Conservation (phyloP, 108 stramenopile genomes). For the Bacterosira constricta region DNA sequence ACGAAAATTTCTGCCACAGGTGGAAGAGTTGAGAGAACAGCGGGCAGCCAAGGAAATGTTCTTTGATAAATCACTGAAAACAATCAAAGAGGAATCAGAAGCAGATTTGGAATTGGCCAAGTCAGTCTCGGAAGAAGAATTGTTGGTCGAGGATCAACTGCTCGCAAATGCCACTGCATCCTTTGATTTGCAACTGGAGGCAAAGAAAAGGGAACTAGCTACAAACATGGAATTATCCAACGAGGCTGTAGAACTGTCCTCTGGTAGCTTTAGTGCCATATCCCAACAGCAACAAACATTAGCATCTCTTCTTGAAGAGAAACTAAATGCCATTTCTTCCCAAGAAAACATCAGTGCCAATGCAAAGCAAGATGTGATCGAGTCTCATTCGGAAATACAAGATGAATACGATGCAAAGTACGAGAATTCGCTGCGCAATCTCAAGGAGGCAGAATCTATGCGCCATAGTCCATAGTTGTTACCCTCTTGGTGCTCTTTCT, state of each 20-base stretch:
- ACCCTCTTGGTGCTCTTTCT: too few relatives aligned
- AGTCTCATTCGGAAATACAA: constrained; percentile 12
- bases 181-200: constrained; percentile 15
- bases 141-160: not conserved
- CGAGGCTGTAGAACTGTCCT: constrained; percentile 19
- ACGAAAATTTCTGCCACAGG: not conserved
- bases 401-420: constrained; percentile 37
- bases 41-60: constrained; percentile 34
- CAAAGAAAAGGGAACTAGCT: constrained; percentile 18
- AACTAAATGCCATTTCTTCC: constrained; percentile 18
- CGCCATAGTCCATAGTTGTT: too few relatives aligned
- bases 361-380: constrained; percentile 8
- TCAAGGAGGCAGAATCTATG: constrained; percentile 13
- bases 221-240: constrained; percentile 15
- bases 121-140: constrained; percentile 5
- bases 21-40: constrained; percentile 25
- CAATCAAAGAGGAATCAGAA: not conserved
- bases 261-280: constrained; percentile 22
- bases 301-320: constrained; percentile 29
- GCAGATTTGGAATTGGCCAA: constrained; percentile 8
- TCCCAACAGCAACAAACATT: constrained; percentile 10
- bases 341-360: constrained; percentile 12
- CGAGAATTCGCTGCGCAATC: constrained; percentile 20
- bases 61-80: constrained; percentile 15
- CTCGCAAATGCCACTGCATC: constrained; percentile 9